Base-by-base conservation (phyloP, 1,139 yeast species). In the Zygotorulaspora mrakii region DNA sequence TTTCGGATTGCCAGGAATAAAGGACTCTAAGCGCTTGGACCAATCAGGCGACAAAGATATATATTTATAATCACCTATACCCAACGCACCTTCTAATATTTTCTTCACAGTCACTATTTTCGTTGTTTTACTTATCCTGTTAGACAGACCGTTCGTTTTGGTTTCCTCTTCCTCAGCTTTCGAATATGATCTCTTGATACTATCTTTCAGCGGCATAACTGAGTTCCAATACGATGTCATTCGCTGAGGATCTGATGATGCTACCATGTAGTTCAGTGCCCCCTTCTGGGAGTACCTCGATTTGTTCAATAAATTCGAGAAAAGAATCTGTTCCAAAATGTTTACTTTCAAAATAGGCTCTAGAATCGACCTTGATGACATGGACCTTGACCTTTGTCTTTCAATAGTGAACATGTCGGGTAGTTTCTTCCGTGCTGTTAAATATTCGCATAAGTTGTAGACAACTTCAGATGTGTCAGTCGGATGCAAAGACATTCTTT, bases 341-440 rank as follows among this genome's bases (percentile, higher is more conserved):
- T 77, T 77, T 5, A 76, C 70, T 36, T 71, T 65, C 22, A 78
- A 54, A 2, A 78, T 70, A 48, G 72, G 69, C 41, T 77, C 81
- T 4, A 74, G 61, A 0, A 79, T 71, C 17, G 57, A 56, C 5
- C 65, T 59, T 1, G 71, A 64, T 0, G 79, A 74, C 42, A 62
- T 64, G 0, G 76, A 67, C 30, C 84, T 64, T 34, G 71, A 65
- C 27, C 84, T 54, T 51, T 79, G 86, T 39, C 76, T 58, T 51
- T 79, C 85, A 4, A 79, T 61, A 3, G 77, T 52, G 4, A 75
- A 65, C 4, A 70, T 53, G 42, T 69, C 70, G 0, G 77, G 71
- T 0, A 47, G 23, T 3, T 35, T 31, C 2, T 22, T 16, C 10
- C 31, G 23, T 6, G 29, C 16, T 7, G 46, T 38, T 8, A 59